Percentiles rank a stretch among this genome's conserved stretches.
Conservation (phyloP, 371 early-diverging fungal species). For the Apophysomyces ossiformis region DNA sequence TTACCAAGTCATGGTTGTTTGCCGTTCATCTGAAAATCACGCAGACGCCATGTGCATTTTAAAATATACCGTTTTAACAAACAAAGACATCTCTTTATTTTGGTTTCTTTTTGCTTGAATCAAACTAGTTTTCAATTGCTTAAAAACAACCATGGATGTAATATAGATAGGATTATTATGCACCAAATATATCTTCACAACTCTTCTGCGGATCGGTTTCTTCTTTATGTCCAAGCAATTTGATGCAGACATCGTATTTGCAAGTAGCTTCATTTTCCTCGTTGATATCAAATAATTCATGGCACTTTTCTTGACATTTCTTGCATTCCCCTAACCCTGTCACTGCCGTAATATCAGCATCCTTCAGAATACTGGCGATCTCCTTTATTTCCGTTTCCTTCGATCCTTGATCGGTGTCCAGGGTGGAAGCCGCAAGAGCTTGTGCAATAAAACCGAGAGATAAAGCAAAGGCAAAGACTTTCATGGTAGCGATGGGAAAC, state of each 20-base stretch:
- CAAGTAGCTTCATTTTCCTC: not conserved
- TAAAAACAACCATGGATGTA: too few relatives aligned
- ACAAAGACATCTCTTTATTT: too few relatives aligned
- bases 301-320: not conserved
- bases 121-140: too few relatives aligned
- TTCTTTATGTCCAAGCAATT: not conserved
- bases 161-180: too few relatives aligned
- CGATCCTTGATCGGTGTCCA: too few relatives aligned
- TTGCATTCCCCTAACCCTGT: not conserved
- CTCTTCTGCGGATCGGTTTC: too few relatives aligned
- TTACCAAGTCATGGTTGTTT: too few relatives aligned
- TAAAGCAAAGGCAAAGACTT: not conserved
- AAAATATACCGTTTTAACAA: too few relatives aligned
- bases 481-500: not conserved
- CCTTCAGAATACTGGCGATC: not conserved
- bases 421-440: not conserved
- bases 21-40: too few relatives aligned
- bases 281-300: not conserved
- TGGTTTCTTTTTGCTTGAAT: too few relatives aligned
- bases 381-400: not conserved
- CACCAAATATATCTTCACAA: too few relatives aligned
- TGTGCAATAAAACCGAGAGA: not conserved
- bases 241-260: not conserved
- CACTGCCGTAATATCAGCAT: not conserved
- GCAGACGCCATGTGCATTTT: too few relatives aligned